Percentiles rank a stretch among this genome's conserved stretches.
Evolutionary conservation across 2,329 filamentous ascomycete genomes (phyloP).

Genomic region (Blumeriella jaapii): DNA sequence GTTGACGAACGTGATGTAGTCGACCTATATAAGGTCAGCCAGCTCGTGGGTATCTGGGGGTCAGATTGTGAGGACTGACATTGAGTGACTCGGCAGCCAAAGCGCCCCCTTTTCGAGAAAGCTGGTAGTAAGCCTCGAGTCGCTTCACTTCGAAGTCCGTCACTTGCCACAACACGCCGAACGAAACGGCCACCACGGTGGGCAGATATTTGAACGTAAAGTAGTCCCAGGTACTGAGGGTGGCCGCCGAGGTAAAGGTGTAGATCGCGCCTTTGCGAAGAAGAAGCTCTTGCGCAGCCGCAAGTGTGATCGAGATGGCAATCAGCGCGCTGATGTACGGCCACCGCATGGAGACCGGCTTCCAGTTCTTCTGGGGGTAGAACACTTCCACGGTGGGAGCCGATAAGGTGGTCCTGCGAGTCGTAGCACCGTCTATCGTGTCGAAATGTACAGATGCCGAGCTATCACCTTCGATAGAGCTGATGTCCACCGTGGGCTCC

Average conservation of each 20-base stretch:
- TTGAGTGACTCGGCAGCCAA: conserved; percentile 57
- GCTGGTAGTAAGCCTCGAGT: conserved; percentile 55
- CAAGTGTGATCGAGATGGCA: conserved; percentile 41
- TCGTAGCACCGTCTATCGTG: conserved; percentile 7
- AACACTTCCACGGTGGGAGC: conserved; percentile 38
- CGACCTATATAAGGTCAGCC: conserved; percentile 10
- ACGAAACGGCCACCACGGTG: conserved; percentile 48
- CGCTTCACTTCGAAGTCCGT: conserved; percentile 55
- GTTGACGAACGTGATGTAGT: conserved; percentile 56
- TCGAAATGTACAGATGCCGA: conserved; percentile 14
- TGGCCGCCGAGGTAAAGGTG: conserved; percentile 36
- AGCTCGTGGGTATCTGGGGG: neutral
- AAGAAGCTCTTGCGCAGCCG: conserved; percentile 41
- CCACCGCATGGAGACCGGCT: conserved; percentile 52
- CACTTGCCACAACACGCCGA: conserved; percentile 54
- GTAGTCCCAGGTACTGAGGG: conserved; percentile 41
- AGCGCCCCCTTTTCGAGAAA: conserved; percentile 48
- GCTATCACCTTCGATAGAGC: conserved; percentile 18
- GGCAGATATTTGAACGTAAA: conserved; percentile 54
- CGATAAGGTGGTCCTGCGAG: conserved; percentile 15
- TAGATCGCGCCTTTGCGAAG: conserved; percentile 35
- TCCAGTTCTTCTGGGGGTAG: conserved; percentile 55
- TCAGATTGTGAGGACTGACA: conserved; percentile 29
- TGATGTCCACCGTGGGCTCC: conserved; percentile 20
- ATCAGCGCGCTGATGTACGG: conserved; percentile 46